Base-by-base conservation (phyloP, 768 basidiomycete species). In the Lactarius vividus region DNA sequence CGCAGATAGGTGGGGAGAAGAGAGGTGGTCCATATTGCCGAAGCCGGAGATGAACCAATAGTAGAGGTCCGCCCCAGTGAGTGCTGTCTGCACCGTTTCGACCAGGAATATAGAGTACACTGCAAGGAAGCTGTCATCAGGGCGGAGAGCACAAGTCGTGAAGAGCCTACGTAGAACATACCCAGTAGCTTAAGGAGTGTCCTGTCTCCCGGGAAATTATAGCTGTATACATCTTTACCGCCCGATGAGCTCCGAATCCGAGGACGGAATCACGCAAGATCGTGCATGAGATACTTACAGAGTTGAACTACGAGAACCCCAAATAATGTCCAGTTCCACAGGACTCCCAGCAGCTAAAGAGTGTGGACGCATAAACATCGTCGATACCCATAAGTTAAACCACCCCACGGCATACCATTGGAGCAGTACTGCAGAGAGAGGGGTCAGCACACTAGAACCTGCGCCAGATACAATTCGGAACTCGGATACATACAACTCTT, bases 11-110 rank as follows among this genome's bases (percentile, higher is more conserved):
- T 71, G 59, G 0, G 72, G 61, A 3, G 66, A 40, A 5, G 63
- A 54, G 9, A 76, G 71, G 42, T 64, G 62, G 0, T 56, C 31
- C 33, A 75, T 57, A 56, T 77, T 71, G 9, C 76, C 76, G 37
- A 74, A 76, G 28, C 74, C 73, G 2, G 73, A 54, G n/a, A 57
- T 73, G 64, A 72, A 75, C 71, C 73, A 73, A 62, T 73, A 72
- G 62, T 71, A 73, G 26, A 69, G 63, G 63, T 77, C 76, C 2
- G 64, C 72, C 9, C 71, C 72, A 46, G 58, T 69, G 28, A 77
- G 68, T 13, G 61, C 60, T 4, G 71, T 69, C 62, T 76, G 76
- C 7, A 71, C 16, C 0, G 71, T 68, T 64, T 74, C 74, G 13
- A 71, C 16, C 3, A 71, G 18, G 52, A 74, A 73, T n/a, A 75